Evolutionary conservation across 495 filamentous ascomycete genomes (phyloP), one percentile per base, ranked within the genome.

Genomic region (Neurospora sp.): DNA sequence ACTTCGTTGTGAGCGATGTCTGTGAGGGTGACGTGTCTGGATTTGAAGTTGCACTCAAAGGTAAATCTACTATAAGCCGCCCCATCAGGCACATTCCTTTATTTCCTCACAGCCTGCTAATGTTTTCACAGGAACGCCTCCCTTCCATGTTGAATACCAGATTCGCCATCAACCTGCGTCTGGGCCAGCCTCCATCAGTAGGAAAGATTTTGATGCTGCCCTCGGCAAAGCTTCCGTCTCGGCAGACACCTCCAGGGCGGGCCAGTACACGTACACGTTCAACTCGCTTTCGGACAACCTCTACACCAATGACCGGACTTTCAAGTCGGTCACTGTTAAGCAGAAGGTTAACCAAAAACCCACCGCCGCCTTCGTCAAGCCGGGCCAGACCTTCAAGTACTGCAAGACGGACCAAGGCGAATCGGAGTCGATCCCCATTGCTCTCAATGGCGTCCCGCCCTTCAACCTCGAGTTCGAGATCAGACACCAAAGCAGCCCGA

Each of bases 1-100:
- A 83, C 72, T 93, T 85, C 77, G 78, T 89, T 73, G 92, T 95
- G 80, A 86, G 88, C n/a, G 90, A 92, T 74, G 89, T 99, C 70
- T 99, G 96, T 76, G 93, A 99, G 82, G 95, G 96, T 20, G 95
- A 98, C 70, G 91, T 95, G 74, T 95, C 97, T 78, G 88, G 89
- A 37, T 88, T 97, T 70, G 94, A 97, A 76, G 82, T 98, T 69
- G 83, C 86, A 27, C 86, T 99, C 73, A 86, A 86, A 74, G 94
- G 94, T 86, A 90, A 86, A 82, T 70, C 59, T 39, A 40, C 39
- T 59, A 14, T 35, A 14, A 70, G 6, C 11, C 31, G 6, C 7
- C 2, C 27, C 20, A 10, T 66, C 10, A 70, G 44, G 16, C 7
- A 18, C 16, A 2, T 23, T 27, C 8, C 3, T 9, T 11, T 11